A percentile compares a stretch with the other conserved stretches of the same genome.
Conservation (phyloP, 2,329 filamentous ascomycete species). For the Epichloe aotearoae region DNA sequence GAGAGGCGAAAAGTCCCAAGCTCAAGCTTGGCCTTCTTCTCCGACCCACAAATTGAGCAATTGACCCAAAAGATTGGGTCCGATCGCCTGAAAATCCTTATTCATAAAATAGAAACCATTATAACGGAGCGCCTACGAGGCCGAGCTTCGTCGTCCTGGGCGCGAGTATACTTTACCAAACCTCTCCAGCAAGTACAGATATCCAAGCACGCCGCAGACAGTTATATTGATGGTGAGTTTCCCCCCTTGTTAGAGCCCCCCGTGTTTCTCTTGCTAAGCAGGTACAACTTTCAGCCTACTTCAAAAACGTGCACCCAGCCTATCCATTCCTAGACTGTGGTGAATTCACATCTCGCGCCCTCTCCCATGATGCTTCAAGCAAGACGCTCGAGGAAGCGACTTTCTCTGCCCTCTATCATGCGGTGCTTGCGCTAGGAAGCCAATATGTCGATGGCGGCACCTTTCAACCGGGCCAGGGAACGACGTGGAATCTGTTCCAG, state of each 20-base stretch:
- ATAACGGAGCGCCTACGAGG: slow-evolving; percentile 2
- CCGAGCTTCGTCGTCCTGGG: neutral
- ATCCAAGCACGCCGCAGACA: neutral
- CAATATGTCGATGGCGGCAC: slow-evolving; percentile 16
- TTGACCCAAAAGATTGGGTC: slow-evolving; percentile 11
- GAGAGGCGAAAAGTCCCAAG: slow-evolving; percentile 5
- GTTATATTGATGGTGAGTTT: slow-evolving; percentile 1
- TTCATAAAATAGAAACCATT: slow-evolving; percentile 8
- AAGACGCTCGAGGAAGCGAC: slow-evolving; percentile 6
- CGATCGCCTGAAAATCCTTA: slow-evolving; percentile 5
- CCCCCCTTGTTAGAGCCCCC: neutral
- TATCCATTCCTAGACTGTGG: slow-evolving; percentile 22
- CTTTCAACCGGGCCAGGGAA: slow-evolving; percentile 8
- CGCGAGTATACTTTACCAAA: slow-evolving; percentile 1
- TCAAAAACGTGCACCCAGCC: slow-evolving; percentile 21
- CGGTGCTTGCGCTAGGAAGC: slow-evolving; percentile 19
- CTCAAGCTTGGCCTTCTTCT: slow-evolving; percentile 21
- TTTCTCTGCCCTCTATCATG: slow-evolving; percentile 22
- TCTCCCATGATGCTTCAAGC: neutral
- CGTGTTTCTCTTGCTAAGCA: neutral
- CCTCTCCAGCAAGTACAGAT: neutral
- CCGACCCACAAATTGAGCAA: slow-evolving; percentile 18
- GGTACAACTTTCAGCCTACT: slow-evolving; percentile 17
- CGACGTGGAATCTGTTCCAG: slow-evolving; percentile 11
- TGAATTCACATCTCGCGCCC: neutral